Conservation (phyloP, 306 rosid species). For the Lathyrus tuberosus region DNA sequence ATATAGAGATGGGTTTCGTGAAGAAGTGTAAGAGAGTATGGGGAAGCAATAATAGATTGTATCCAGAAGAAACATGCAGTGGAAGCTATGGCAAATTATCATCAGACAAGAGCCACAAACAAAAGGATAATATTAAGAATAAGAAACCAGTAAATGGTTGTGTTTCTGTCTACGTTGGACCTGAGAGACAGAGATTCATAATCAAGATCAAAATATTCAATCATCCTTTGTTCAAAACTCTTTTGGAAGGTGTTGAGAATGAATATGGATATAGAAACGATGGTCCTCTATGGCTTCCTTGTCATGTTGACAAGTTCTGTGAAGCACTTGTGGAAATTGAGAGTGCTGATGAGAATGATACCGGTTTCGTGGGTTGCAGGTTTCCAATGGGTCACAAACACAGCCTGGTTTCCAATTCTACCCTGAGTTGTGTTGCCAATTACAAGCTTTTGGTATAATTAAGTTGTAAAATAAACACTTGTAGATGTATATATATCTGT, state of each 20-base stretch:
- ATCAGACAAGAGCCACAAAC: background rate
- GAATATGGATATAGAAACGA: slow-evolving; percentile 62
- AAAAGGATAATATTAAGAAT: background rate
- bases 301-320: slow-evolving; percentile 55
- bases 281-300: slow-evolving; percentile 81
- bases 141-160: slow-evolving; percentile 52
- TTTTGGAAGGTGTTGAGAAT: slow-evolving; percentile 64
- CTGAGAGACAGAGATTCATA: slow-evolving; percentile 51
- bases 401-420: no score
- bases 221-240: slow-evolving; percentile 60
- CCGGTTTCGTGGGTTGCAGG: background rate
- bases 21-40: slow-evolving; percentile 19
- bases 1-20: slow-evolving; percentile 37
- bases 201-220: slow-evolving; percentile 54
- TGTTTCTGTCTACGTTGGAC: slow-evolving; percentile 65
- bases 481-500: no score
- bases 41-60: background rate
- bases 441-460: no score
- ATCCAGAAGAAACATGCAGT: background rate
- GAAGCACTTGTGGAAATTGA: slow-evolving; percentile 37
- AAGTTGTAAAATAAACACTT: no score
- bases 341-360: background rate
- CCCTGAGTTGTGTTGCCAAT: no score
- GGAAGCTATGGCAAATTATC: slow-evolving; percentile 6
- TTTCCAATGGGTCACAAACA: background rate